Percentiles rank a stretch among this genome's conserved stretches.
phyloP scores from a whole-genome alignment of 495 filamentous ascomycete genomes.

The Trichoderma orchidacearum region DNA sequence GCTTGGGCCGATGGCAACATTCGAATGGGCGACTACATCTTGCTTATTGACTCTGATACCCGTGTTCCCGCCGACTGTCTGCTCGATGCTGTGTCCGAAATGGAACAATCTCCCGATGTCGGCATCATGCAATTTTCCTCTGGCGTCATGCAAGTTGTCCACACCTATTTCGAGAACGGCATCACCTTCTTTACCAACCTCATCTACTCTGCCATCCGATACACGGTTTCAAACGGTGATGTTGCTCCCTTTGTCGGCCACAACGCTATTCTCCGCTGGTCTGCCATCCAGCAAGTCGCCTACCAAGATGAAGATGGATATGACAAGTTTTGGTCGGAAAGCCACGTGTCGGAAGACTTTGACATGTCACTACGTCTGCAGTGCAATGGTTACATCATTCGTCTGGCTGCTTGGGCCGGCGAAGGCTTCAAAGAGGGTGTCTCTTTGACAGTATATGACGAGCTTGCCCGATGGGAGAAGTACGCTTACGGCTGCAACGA shows the following conservation, averaged over 20 bases:
- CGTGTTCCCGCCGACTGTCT: constrained; percentile 62
- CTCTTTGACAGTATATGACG: constrained; percentile 74
- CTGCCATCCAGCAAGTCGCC: constrained; percentile 61
- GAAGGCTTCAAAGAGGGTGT: constrained; percentile 78
- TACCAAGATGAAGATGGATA: constrained; percentile 55
- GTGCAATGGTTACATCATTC: constrained; percentile 56
- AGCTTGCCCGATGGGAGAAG: constrained; percentile 73
- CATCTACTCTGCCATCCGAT: constrained; percentile 66
- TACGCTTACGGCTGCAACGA: constrained; percentile 85
- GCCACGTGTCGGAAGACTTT: constrained; percentile 72
- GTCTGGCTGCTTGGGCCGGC: constrained; percentile 57
- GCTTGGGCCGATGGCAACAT: constrained; percentile 74
- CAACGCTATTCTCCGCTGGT: constrained; percentile 71
- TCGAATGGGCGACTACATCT: constrained; percentile 67
- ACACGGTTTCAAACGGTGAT: constrained; percentile 69
- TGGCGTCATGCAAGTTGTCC: constrained; percentile 69
- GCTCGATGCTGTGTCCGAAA: constrained; percentile 63
- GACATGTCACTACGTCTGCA: constrained; percentile 76
- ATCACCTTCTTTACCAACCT: constrained; percentile 81
- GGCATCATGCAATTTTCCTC: constrained; percentile 73
- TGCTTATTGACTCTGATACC: constrained; percentile 65
- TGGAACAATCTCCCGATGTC: constrained; percentile 69
- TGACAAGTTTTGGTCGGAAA: constrained; percentile 76
- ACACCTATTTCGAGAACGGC: constrained; percentile 60
- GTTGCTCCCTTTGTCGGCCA: constrained; percentile 72